These are phyloP conservation scores for Mucor plumbeus DNA, from an alignment of 371 early-diverging fungal species.

Conservation along the genomic window DNA sequence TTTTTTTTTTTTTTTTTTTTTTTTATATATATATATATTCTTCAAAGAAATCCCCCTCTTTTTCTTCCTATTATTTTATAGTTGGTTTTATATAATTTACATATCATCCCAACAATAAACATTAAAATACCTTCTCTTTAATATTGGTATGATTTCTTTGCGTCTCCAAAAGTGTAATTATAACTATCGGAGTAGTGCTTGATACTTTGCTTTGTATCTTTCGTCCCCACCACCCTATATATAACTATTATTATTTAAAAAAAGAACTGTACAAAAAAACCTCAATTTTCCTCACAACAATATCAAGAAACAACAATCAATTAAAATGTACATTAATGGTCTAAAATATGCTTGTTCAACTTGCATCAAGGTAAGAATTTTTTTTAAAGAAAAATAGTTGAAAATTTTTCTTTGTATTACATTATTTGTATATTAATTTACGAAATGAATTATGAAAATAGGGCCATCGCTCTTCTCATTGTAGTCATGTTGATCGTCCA, in stretches of 20 bases:
- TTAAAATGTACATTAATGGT: conserved; percentile 43
- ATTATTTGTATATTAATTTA: conserved; percentile 6
- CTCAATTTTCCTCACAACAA: not conserved
- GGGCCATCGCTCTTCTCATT: conserved; percentile 71
- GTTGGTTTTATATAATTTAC: conserved; percentile 7
- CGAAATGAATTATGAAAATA: conserved; percentile 19
- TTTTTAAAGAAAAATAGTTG: not conserved
- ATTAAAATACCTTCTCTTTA: conserved; percentile 3
- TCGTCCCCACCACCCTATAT: conserved; percentile 10
- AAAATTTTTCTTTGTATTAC: conserved; percentile 12
- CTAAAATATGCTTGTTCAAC: conserved; percentile 44
- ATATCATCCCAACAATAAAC: conserved; percentile 4
- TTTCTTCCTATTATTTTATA: not conserved
- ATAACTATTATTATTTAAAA: conserved; percentile 11
- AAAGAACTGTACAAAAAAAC: conserved; percentile 4
- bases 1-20: not conserved
- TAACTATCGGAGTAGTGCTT: conserved; percentile 38
- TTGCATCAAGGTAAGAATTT: conserved; percentile 39
- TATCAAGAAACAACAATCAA: not conserved
- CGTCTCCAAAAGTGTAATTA: conserved; percentile 38
- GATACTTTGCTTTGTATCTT: conserved; percentile 28
- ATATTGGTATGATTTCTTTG: conserved; percentile 42
- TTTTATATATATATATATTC: not conserved
- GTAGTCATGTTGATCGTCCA: conserved; percentile 67
- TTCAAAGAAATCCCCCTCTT: not conserved